These are phyloP conservation scores for Fraxinus xanthoxyloides DNA, from an alignment of 305 asterid species.

Conservation along the genomic window DNA sequence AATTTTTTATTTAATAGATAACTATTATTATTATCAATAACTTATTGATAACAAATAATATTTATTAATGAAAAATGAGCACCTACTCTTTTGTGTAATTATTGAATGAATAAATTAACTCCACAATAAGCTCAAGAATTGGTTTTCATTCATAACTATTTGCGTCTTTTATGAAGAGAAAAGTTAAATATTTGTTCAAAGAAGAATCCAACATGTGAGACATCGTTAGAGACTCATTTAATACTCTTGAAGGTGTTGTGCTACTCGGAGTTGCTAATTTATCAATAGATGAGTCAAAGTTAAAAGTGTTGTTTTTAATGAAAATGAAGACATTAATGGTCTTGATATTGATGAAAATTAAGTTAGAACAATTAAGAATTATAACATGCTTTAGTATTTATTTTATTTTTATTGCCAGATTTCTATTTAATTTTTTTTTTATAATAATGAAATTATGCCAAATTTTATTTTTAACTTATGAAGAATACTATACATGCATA, in stretches of 20 bases:
- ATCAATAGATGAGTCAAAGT: background rate
- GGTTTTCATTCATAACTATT: background rate
- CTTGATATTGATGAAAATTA: background rate
- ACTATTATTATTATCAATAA: background rate
- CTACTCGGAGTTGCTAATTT: background rate
- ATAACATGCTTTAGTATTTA: background rate
- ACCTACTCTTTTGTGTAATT: background rate
- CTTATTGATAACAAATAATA: background rate
- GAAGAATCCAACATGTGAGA: background rate
- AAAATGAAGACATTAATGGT: background rate
- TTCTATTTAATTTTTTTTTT: background rate
- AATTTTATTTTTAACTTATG: background rate
- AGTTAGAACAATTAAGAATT: background rate
- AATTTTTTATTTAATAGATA: too few species aligned
- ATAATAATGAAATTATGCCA: background rate
- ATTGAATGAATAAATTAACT: background rate
- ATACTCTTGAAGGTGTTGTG: background rate
- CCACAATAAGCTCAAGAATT: background rate
- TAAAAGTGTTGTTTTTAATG: too few species aligned
- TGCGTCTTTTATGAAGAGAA: background rate
- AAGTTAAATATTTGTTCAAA: background rate
- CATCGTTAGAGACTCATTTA: background rate
- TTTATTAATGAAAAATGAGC: background rate
- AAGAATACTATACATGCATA: background rate
- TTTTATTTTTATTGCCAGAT: background rate